A percentile compares a stretch with the other conserved stretches of the same genome.
phyloP scores from a whole-genome alignment of 148 eudicot genomes.

The Silene latifolia region DNA sequence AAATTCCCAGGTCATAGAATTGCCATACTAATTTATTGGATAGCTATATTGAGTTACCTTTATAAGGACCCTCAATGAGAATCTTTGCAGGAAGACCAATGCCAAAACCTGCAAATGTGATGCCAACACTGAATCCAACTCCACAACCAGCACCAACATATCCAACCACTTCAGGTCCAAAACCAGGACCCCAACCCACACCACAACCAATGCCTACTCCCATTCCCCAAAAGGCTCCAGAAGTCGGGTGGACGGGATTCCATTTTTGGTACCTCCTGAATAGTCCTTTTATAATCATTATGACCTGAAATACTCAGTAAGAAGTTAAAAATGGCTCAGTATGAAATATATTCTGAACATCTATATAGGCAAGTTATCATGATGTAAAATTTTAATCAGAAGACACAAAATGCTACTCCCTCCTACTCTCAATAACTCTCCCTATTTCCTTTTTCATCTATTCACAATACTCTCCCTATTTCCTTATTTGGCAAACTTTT shows the following conservation, averaged over 20 bases:
- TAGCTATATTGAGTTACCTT: slow-evolving; percentile 35
- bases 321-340: neutral
- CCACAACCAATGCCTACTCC: slow-evolving; percentile 96
- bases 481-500: too few relatives aligned
- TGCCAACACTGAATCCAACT: slow-evolving; percentile 80
- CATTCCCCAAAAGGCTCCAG: slow-evolving; percentile 97
- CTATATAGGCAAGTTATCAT: neutral
- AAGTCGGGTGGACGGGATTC: slow-evolving; percentile 98
- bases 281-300: slow-evolving; percentile 81
- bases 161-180: slow-evolving; percentile 95
- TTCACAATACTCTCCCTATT: too few relatives aligned
- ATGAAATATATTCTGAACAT: neutral
- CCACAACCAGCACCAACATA: slow-evolving; percentile 99
- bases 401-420: neutral
- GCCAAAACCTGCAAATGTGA: slow-evolving; percentile 85
- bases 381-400: neutral
- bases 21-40: neutral
- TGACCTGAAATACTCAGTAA: slow-evolving; percentile 43
- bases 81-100: slow-evolving; percentile 85
- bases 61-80: slow-evolving; percentile 55
- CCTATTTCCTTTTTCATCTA: too few relatives aligned
- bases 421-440: too few relatives aligned
- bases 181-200: slow-evolving; percentile 99
- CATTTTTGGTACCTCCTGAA: slow-evolving; percentile 79
- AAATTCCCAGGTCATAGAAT: neutral